Conservation (phyloP, 176 grass and related monocot genomes). For the Carex cristatella region DNA sequence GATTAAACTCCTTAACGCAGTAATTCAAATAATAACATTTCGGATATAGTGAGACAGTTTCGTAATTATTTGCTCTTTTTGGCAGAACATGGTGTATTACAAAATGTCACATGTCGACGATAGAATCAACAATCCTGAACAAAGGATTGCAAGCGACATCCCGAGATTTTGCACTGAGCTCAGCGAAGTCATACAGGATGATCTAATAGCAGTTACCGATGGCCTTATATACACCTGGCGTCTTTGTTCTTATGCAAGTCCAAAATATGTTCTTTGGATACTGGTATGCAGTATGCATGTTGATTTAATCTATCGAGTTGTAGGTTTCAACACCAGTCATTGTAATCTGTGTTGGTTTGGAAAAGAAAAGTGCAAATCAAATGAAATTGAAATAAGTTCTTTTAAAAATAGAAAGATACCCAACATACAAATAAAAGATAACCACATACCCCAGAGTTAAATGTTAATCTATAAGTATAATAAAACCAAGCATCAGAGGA, state of each 20-base stretch:
- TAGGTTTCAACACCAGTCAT: neutral
- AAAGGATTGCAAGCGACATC: slow-evolving; percentile 94
- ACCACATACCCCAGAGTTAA: neutral
- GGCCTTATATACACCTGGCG: slow-evolving; percentile 91
- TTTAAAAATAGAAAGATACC: neutral
- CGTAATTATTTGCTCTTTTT: slow-evolving; percentile 25
- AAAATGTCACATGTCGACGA: slow-evolving; percentile 96
- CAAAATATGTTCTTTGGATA: slow-evolving; percentile 95
- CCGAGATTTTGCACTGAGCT: slow-evolving; percentile 94
- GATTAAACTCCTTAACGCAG: slow-evolving; percentile 17
- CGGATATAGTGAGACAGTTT: neutral
- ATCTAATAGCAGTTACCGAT: slow-evolving; percentile 88
- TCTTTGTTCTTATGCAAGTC: slow-evolving; percentile 98
- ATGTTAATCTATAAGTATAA: neutral
- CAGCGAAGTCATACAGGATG: slow-evolving; percentile 96
- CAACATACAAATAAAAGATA: neutral
- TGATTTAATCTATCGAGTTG: neutral
- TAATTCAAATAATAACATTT: neutral
- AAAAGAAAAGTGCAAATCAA: neutral
- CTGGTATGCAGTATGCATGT: slow-evolving; percentile 46
- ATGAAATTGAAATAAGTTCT: slow-evolving; percentile 3
- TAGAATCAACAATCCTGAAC: slow-evolving; percentile 82
- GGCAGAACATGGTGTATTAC: slow-evolving; percentile 99
- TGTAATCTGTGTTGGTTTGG: neutral
- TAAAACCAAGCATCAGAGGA: neutral